Conservation (phyloP, 1,284 basidiomycete species). For the Rhodotorula sp. region DNA sequence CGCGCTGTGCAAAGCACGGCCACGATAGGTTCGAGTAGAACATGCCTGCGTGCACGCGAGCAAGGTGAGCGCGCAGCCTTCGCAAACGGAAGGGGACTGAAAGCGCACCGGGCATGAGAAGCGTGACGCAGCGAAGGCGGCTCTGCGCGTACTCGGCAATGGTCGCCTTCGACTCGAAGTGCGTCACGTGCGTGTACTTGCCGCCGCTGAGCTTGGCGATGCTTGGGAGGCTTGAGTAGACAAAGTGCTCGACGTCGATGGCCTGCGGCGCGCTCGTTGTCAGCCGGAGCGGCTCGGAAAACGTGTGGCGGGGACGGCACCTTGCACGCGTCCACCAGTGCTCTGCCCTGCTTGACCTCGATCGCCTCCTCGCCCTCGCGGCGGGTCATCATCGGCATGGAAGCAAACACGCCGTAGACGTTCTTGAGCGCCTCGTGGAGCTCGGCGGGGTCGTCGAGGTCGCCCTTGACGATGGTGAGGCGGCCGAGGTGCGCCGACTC, state of each 20-base stretch:
- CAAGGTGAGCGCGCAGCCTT: too few relatives aligned
- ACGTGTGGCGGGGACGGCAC: background rate
- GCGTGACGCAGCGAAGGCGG: background rate
- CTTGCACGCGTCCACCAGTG: conserved; percentile 18
- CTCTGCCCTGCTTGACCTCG: conserved; percentile 19
- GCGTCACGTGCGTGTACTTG: conserved; percentile 1
- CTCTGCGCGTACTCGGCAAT: conserved; percentile 4
- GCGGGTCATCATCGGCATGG: background rate
- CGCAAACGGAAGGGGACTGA: background rate
- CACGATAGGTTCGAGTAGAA: conserved; percentile 12
- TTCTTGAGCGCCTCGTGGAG: conserved; percentile 1
- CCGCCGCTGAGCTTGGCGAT: conserved; percentile 4
- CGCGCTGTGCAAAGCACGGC: conserved; percentile 10
- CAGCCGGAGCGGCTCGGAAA: background rate
- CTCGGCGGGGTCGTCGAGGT: background rate
- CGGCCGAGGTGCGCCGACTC: background rate
- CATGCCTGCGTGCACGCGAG: background rate
- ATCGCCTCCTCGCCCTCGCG: background rate
- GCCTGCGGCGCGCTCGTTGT: background rate
- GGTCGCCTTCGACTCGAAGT: conserved; percentile 7
- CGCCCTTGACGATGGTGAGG: conserved; percentile 14
- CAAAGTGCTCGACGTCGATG: conserved; percentile 14
- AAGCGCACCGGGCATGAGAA: background rate
- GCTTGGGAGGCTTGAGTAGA: conserved; percentile 17
- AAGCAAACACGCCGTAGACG: conserved; percentile 4